Base-by-base conservation (phyloP, 768 basidiomycete species). In the Leccinum subgranulosum region DNA sequence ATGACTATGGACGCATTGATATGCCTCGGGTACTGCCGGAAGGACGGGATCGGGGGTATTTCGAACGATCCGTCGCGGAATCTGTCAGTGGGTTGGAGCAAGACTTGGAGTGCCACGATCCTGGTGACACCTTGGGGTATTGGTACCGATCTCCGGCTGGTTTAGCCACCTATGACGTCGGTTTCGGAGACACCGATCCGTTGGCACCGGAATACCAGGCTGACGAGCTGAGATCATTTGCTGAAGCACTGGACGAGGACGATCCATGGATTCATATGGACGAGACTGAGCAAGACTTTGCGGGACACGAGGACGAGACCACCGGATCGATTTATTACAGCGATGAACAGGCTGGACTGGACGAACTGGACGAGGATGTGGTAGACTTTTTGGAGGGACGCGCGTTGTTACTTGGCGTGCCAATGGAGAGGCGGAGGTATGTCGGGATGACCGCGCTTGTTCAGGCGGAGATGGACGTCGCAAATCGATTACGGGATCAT, bases 391-490 rank as follows among this genome's bases (percentile, higher is more conserved):
- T 73, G 29, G 80, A 87, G 70, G 86, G 85, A 34, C 80, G 81
- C 3, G 75, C 78, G 4, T 63, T 86, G 55, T 70, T 87, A 29
- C 64, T 76, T 57, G 81, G 81, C 5, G 64, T 75, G 4, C 55
- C 69, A 17, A 56, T 33, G n/a, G 36, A 43, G 15, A 51, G 60
- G 52, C 36, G 28, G 41, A 52, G 33, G 49, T 39, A 19, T 19
- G 63, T 58, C 27, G 53, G 58, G n/a, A 6, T 57, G 49, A 63
- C 65, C n/a, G 72, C 71, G 36, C 59, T 82, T 23, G 71, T 75
- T 17, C 69, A 68, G n/a, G 81, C 76, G 6, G 89, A 90, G 69
- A 76, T 75, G 50, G 84, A 87, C 67, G 87, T 90, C 8, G 86
- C 78, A 12, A 80, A 72, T 55, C 69, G 63, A 49, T 67, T 90